Evolutionary conservation across 768 basidiomycete species (phyloP).

Genomic region (Trametes punicea): DNA sequence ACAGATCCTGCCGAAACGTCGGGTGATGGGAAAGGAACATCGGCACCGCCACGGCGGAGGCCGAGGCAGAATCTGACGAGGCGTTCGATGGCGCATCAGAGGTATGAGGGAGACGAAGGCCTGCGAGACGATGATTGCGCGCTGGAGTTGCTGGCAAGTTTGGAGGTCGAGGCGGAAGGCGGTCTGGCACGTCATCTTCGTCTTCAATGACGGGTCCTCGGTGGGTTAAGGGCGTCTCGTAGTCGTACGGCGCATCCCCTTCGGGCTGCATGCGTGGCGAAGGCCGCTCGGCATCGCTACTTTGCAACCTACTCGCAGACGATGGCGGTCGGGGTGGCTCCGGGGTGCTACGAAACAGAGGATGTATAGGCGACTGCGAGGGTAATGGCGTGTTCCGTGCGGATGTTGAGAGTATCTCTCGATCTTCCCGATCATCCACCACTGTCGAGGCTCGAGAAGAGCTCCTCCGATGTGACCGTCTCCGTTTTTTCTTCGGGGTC

Average conservation of each 20-base stretch:
- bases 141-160: conserved; percentile 44
- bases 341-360: conserved; percentile 30
- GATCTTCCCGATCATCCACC: conserved; percentile 43
- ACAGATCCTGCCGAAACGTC: conserved; percentile 54
- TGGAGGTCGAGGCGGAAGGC: conserved; percentile 36
- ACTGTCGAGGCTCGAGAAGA: conserved; percentile 40
- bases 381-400: conserved; percentile 56
- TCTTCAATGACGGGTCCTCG: conserved; percentile 69
- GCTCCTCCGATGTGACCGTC: conserved; percentile 44
- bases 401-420: conserved; percentile 38
- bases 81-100: conserved; percentile 50
- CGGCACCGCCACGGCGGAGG: conserved; percentile 46
- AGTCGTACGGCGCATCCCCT: conserved; percentile 12
- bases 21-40: conserved; percentile 43
- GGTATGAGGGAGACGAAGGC: conserved; percentile 42
- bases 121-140: conserved; percentile 32
- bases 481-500: conserved; percentile 46
- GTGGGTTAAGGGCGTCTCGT: conserved; percentile 40
- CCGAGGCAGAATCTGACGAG: conserved; percentile 42
- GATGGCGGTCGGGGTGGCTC: conserved; percentile 22
- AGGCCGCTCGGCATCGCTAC: conserved; percentile 8
- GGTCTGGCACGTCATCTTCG: conserved; percentile 50
- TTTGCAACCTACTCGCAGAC: conserved; percentile 10
- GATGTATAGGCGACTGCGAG: conserved; percentile 47
- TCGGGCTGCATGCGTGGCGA: conserved; percentile 7